Percentiles rank a stretch among this genome's conserved stretches.
Conservation (phyloP, 148 eudicot genomes). For the Euryodendron excelsum region DNA sequence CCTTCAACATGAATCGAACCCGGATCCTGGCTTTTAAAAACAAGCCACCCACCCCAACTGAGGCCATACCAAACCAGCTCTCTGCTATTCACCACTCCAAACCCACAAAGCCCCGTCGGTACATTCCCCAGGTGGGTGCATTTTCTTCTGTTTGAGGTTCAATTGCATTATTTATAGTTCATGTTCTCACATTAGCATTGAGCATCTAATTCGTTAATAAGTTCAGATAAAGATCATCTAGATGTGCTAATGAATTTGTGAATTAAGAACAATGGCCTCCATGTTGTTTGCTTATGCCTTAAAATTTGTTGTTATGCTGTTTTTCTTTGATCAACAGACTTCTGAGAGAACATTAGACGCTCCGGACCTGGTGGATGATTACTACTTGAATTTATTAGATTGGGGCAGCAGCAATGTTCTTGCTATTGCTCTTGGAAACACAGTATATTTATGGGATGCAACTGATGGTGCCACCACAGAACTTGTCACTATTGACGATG, state of each 20-base stretch:
- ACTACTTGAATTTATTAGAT: slow-evolving; percentile 82
- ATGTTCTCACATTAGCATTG: background rate
- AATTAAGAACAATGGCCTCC: background rate
- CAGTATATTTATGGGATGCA: slow-evolving; percentile 94
- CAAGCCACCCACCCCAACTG: slow-evolving; percentile 76
- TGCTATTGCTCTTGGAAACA: slow-evolving; percentile 86
- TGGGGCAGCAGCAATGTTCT: slow-evolving; percentile 92
- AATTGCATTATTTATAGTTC: background rate
- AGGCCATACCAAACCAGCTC: slow-evolving; percentile 53
- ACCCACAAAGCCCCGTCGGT: slow-evolving; percentile 59
- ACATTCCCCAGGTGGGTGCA: slow-evolving; percentile 80
- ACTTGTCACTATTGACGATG: slow-evolving; percentile 78
- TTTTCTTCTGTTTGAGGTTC: background rate
- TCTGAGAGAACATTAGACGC: slow-evolving; percentile 90
- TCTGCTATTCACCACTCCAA: slow-evolving; percentile 51
- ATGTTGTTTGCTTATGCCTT: no score
- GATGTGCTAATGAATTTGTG: background rate
- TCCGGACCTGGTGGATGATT: slow-evolving; percentile 85
- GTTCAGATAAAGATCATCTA: background rate
- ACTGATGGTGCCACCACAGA: slow-evolving; percentile 72
- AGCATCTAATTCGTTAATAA: background rate
- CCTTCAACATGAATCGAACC: slow-evolving; percentile 83
- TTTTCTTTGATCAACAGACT: slow-evolving; percentile 42
- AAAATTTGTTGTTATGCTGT: background rate
- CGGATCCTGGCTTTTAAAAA: slow-evolving; percentile 92